These are phyloP conservation scores for Yamadazyma triangularis DNA, from an alignment of 1,139 yeast genomes.

Conservation along the genomic window DNA sequence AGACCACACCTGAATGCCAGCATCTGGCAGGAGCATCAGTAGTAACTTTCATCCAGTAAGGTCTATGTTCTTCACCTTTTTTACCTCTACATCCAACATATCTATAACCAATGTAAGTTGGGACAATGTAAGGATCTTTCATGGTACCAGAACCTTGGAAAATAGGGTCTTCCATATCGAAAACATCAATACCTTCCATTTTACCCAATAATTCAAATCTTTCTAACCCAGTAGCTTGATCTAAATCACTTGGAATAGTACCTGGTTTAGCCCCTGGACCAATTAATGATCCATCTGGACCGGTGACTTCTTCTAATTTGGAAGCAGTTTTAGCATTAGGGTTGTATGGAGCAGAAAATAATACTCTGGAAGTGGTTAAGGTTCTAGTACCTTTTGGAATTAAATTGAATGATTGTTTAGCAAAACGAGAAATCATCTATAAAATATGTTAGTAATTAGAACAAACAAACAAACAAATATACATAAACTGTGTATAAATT, in stretches of 20 bases:
- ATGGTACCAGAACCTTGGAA: constrained; percentile 87
- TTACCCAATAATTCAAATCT: constrained; percentile 94
- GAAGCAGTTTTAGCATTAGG: constrained; percentile 56
- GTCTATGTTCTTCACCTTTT: constrained; percentile 82
- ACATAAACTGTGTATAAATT: no score
- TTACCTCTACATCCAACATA: constrained; percentile 98
- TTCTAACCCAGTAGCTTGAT: constrained; percentile 98
- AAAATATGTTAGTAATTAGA: no score
- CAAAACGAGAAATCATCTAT: constrained; percentile 13
- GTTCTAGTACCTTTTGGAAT: constrained; percentile 8
- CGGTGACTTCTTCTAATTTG: constrained; percentile 71
- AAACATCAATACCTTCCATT: constrained; percentile 92
- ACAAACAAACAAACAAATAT: no score
- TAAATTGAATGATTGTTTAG: constrained; percentile 8
- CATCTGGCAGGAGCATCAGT: constrained; percentile 85
- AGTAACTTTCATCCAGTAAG: constrained; percentile 93
- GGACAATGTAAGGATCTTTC: constrained; percentile 80
- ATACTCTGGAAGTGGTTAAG: constrained; percentile 8
- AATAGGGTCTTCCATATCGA: constrained; percentile 87
- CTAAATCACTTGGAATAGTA: constrained; percentile 86
- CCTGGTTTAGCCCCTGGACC: constrained; percentile 88
- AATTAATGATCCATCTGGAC: constrained; percentile 67
- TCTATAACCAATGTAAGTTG: constrained; percentile 89
- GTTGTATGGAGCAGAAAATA: constrained; percentile 21
- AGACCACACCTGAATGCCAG: constrained; percentile 98